Evolutionary conservation across 2,329 filamentous ascomycete species (phyloP), one percentile per base, ranked within the genome.

Genomic region (Didymella arachidicola): DNA sequence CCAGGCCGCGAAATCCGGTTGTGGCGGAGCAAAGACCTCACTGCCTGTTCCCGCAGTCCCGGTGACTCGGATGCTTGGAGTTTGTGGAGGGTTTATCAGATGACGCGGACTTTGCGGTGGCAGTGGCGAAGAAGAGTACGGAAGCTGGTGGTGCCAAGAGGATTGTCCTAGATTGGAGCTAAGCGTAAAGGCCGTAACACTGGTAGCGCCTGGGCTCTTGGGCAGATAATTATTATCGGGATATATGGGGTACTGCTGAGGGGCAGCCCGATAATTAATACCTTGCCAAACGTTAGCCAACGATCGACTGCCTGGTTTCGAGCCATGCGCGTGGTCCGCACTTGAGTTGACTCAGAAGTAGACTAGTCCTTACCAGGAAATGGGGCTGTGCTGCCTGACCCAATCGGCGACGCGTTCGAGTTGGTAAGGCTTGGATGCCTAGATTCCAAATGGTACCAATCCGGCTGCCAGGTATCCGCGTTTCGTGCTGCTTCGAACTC

Each of bases 61-160:
- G 63, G 64, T 76, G 69, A 76, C 67, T 74, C 63, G 56, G 59
- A 76, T 69, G 55, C 59, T 67, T 36, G 73, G 72, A 49, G 60
- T 62, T 43, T 61, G 66, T 53, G 55, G 43, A 59, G 57, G 51
- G 39, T 63, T 63, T 63, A 69, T 70, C 68, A 74, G 71, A 75
- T 76, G 74, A 77, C 71, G 66, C 63, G 67, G 61, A 66, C 66
- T 59, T 50, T 69, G 48, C 42, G 64, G 72, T 71, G 71, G 72
- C 71, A 66, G 72, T 71, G 71, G 72, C 71, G 65, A 73, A 72
- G 61, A 68, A 55, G 59, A 32, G 53, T 54, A 64, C 43, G 64
- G 60, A 59, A 60, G 55, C n/a, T 67, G 39, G 39, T 42, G 69
- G 39, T 42, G 69, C 72, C 72, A 75, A 72, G 72, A 25, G 41